These are phyloP conservation scores for Juglanconis oblonga DNA, from an alignment of 2,329 filamentous ascomycete genomes.

Conservation along the genomic window DNA sequence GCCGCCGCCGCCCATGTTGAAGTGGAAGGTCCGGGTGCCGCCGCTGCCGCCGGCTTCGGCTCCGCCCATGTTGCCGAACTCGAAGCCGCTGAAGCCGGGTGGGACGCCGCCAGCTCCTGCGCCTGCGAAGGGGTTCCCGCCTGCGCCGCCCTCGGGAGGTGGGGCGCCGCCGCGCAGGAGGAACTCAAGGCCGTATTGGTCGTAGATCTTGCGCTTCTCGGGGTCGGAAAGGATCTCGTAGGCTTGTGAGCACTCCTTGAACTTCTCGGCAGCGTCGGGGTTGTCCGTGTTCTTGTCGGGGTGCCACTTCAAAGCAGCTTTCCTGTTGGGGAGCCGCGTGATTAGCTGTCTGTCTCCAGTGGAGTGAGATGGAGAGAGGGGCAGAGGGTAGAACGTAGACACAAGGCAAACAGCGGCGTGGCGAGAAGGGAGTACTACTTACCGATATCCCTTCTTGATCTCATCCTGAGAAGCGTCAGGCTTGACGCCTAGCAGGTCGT, in stretches of 20 bases:
- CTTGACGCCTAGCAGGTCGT: constrained; percentile 79
- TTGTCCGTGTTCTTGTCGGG: constrained; percentile 98
- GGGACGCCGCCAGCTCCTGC: constrained; percentile 55
- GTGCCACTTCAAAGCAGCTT: constrained; percentile 86
- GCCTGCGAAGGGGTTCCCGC: constrained; percentile 60
- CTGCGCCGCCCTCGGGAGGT: constrained; percentile 58
- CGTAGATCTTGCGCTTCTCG: constrained; percentile 93
- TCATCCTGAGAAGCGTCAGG: constrained; percentile 84
- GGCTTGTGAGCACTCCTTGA: constrained; percentile 96
- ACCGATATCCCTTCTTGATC: constrained; percentile 95
- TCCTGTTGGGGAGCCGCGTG: constrained; percentile 46
- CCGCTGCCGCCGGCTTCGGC: constrained; percentile 40
- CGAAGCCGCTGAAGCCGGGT: constrained; percentile 52
- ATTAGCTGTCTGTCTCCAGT: constrained; percentile 31
- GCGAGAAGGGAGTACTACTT: constrained; percentile 32
- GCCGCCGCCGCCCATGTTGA: constrained; percentile 53
- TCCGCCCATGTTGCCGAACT: constrained; percentile 43
- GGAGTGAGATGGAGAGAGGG: neutral
- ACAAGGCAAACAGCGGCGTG: neutral
- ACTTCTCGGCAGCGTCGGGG: constrained; percentile 81
- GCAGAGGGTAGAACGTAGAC: neutral
- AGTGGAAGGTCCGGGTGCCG: constrained; percentile 59
- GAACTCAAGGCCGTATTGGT: constrained; percentile 92
- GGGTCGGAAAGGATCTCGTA: constrained; percentile 98
- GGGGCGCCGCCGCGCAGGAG: constrained; percentile 74